phyloP scores from a whole-genome alignment of 169 alveolate genomes.

The Cryptosporidium muris region DNA sequence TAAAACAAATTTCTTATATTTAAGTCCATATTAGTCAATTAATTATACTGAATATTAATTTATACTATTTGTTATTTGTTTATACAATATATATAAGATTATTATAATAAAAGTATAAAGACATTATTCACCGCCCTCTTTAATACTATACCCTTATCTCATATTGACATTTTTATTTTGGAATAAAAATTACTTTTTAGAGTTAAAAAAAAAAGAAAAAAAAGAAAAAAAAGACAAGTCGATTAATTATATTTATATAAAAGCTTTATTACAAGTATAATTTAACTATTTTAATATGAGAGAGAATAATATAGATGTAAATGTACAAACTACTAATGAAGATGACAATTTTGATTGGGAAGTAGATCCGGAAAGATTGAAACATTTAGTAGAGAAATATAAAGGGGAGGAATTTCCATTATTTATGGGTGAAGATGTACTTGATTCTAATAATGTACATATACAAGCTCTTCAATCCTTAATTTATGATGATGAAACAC shows the following conservation, averaged over 20 bases:
- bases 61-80: too few species aligned
- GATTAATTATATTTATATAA: not conserved
- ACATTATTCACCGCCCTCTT: not conserved
- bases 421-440: conserved; percentile 72
- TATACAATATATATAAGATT: too few species aligned
- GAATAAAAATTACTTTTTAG: too few species aligned
- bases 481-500: conserved; percentile 73
- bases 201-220: not conserved
- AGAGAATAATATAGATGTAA: not conserved
- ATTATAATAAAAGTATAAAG: too few species aligned
- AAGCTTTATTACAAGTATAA: not conserved
- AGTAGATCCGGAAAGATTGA: conserved; percentile 71
- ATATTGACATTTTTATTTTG: too few species aligned
- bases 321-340: not conserved
- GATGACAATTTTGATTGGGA: conserved; percentile 74
- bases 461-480: conserved; percentile 74
- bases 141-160: too few species aligned
- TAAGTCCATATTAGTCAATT: not conserved
- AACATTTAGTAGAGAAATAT: conserved; percentile 63
- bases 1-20: too few species aligned
- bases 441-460: conserved; percentile 65
- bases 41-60: too few species aligned
- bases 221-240: not conserved
- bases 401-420: conserved; percentile 70
- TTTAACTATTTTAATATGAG: not conserved